Conservation (phyloP, 805 yeast genomes). For the Jamesozyma piceae region DNA sequence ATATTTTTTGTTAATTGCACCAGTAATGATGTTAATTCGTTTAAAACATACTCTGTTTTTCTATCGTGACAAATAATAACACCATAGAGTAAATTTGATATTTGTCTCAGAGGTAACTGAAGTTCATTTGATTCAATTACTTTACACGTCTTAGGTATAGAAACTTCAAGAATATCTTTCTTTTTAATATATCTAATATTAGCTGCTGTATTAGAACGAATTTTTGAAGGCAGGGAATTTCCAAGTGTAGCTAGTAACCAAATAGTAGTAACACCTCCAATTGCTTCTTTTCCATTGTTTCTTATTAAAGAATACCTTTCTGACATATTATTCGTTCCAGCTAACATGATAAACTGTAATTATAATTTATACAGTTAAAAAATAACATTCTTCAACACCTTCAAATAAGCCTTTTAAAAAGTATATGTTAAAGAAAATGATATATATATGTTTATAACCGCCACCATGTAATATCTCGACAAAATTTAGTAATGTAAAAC, state of each 20-base stretch:
- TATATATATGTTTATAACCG: no score
- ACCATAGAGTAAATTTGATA: conserved; percentile 26
- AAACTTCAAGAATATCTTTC: conserved; percentile 25
- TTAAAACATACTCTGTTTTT: conserved; percentile 26
- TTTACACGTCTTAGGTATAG: conserved; percentile 27
- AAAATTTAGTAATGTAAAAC: no score
- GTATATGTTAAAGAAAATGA: no score
- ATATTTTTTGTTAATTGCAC: conserved; percentile 15
- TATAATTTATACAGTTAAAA: no score
- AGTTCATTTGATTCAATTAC: conserved; percentile 13
- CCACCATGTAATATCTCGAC: no score
- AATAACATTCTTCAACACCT: no score
- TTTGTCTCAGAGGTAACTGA: conserved; percentile 21
- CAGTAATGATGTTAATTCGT: conserved; percentile 18
- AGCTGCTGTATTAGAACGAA: neutral
- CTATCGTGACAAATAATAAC: conserved; percentile 26
- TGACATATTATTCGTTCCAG: no score
- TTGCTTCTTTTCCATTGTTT: neutral
- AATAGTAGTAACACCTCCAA: conserved; percentile 18
- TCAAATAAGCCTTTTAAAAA: no score
- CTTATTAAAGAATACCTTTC: no score
- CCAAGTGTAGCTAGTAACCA: conserved; percentile 29
- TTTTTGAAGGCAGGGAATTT: neutral
- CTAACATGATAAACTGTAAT: no score
- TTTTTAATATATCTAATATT: conserved; percentile 12